Base-by-base conservation (phyloP, 306 rosid species). In the Leucaena leucocephala region DNA sequence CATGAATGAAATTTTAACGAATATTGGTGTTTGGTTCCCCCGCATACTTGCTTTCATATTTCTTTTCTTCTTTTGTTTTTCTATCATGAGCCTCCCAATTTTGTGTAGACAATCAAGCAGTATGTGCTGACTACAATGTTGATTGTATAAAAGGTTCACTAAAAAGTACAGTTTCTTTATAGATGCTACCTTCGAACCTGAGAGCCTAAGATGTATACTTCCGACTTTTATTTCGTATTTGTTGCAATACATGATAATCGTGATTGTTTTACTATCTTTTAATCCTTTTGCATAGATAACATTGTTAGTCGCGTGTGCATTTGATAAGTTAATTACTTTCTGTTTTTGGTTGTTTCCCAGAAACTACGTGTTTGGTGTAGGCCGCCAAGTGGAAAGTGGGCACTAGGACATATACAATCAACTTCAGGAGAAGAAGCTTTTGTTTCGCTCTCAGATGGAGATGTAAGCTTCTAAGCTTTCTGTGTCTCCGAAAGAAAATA, bases 321-420 rank as follows among this genome's bases (percentile, higher is more conserved):
- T 72, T 73, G 59, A 46, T 68, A 69, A 80, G 48, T 49, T 27
- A 27, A 27, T 82, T 86, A 72, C 44, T 69, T 76, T 76, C 59
- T 76, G 82, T 38, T 75, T 65, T 65, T 78, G 73, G 69, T 76
- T 80, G 78, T 83, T 82, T 74, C 74, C 70, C 93, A 96, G 99
- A 93, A 91, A 90, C 98, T 93, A 72, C 85, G 77, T 78, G 96
- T 96, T 73, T 96, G 99, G 99, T 91, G 98, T 89, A 85, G 77
- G 82, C 91, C 83, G 55, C 90, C 90, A 40, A 87, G 52, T 74
- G 91, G 97, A 62, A 88, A 79, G 35, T 93, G 97, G 99, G 97
- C 77, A 72, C 87, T 83, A 0, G 99, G 98, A 86, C 88, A 50
- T 13, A 89, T 96, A 84, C 97, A 89, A 75, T 91, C 99, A 72